These are phyloP conservation scores for Plantago major DNA, from an alignment of 257 asterid genomes.

Conservation along the genomic window DNA sequence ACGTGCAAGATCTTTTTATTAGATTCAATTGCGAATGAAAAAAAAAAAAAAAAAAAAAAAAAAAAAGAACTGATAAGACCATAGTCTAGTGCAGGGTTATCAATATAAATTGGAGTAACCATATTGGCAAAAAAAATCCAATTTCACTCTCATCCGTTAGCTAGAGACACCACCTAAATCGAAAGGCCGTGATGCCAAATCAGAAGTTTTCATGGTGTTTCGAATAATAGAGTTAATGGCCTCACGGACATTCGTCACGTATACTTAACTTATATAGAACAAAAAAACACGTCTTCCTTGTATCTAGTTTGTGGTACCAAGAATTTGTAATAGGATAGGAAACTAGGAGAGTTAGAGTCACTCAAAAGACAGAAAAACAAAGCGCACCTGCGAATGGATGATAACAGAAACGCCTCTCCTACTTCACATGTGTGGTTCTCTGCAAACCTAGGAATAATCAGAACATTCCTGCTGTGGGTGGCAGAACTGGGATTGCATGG, in stretches of 20 bases:
- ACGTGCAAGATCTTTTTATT: too few relatives aligned
- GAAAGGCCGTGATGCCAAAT: too few relatives aligned
- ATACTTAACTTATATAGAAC: neutral
- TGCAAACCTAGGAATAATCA: constrained; percentile 54
- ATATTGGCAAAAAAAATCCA: too few relatives aligned
- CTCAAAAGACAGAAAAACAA: constrained; percentile 1
- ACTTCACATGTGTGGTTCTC: constrained; percentile 69
- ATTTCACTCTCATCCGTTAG: too few relatives aligned
- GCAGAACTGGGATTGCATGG: constrained; percentile 53
- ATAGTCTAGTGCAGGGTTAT: too few relatives aligned
- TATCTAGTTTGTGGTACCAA: constrained; percentile 4
- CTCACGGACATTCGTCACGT: neutral
- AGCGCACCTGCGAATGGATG: constrained; percentile 72
- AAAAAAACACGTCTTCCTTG: neutral
- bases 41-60: too few relatives aligned
- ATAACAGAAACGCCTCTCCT: constrained; percentile 82
- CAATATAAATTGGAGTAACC: too few relatives aligned
- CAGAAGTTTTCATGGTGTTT: too few relatives aligned
- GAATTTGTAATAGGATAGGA: neutral
- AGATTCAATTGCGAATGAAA: too few relatives aligned
- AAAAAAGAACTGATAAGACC: too few relatives aligned
- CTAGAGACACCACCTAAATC: too few relatives aligned
- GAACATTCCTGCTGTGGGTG: constrained; percentile 52
- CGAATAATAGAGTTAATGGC: neutral
- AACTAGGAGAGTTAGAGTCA: constrained; percentile 1